These are phyloP conservation scores for Phialophora macrospora DNA, from an alignment of 2,329 filamentous ascomycete species.

Conservation along the genomic window DNA sequence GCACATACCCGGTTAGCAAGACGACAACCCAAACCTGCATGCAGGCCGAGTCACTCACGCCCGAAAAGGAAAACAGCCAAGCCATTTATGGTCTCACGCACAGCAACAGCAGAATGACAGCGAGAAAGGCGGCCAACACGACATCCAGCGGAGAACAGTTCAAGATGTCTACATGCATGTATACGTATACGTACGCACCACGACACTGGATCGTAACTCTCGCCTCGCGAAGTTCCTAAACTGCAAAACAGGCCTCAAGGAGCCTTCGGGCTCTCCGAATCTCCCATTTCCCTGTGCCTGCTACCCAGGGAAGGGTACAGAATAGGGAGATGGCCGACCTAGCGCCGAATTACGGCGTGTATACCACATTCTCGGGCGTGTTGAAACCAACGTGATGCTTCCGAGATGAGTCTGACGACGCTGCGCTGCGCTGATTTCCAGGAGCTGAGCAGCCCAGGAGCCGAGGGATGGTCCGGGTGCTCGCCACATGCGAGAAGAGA, in stretches of 20 bases:
- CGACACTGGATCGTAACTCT: background rate
- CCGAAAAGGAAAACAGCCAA: background rate
- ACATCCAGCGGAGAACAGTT: background rate
- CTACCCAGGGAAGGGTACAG: too few relatives aligned
- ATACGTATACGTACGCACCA: background rate
- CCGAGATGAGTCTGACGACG: too few relatives aligned
- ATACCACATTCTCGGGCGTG: too few relatives aligned
- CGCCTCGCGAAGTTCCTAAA: background rate
- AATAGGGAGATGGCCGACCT: background rate
- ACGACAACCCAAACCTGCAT: background rate
- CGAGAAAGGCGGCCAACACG: background rate
- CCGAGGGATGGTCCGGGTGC: too few relatives aligned
- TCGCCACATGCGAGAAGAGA: too few relatives aligned
- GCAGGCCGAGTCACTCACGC: background rate
- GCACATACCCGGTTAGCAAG: background rate
- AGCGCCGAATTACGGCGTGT: too few relatives aligned
- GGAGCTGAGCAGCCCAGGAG: too few relatives aligned
- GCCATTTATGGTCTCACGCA: background rate
- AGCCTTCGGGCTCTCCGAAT: background rate
- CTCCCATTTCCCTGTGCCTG: background rate
- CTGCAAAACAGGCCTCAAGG: background rate
- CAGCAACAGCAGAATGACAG: background rate
- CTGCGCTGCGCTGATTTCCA: too few relatives aligned
- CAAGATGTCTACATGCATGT: background rate
- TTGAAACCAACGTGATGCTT: too few relatives aligned